Base-by-base conservation (phyloP, 805 yeast species). In the Suhomyces tanzawaensis region DNA sequence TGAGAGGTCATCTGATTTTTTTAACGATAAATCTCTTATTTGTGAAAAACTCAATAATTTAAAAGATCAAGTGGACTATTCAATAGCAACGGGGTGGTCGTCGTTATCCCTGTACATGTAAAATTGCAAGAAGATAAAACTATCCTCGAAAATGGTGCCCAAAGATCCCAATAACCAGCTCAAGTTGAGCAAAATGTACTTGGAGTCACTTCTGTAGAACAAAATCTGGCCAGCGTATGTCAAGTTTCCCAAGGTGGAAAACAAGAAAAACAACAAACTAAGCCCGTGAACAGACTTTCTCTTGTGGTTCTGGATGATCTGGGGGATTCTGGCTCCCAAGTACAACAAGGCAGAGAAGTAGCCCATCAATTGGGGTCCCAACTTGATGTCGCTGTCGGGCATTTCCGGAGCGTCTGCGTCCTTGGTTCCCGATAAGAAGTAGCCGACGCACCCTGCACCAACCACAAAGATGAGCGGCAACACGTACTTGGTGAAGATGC, bases 241-340 rank as follows among this genome's bases (percentile, higher is more conserved):
- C 45, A 84, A 53, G 57, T 85, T 85, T 14, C 93, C 95, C 50
- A 83, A 64, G 7, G 84, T 75, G 21, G 90, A 82, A 46, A 84
- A 79, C 47, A 85, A 60, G 64, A 85, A 84, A 61, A 85, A 85
- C 36, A 87, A 74, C 45, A 91, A 76, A 39, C 96, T 83, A 50
- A 93, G 81, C 1, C 98, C 98, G 40, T 78, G 74, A 39, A 89
- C 89, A 4, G 95, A 84, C 52, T 81, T 79, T 47, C 95, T 76
- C 32, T 68, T 68, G 57, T 81, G 77, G 62, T 91, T 91, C 55
- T 85, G 95, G 40, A 76, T 64, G 37, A 91, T 84, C 61, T 91
- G 99, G 0, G 99, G 99, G 51, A 53, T 74, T 42, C 62, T 37
- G 3, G 93, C 93, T 7, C 85, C 77, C 47, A 85, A 68, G 57